Evolutionary conservation across 139 green algal genomes (phyloP).

Genomic region (Axilococcus clingmanii): DNA sequence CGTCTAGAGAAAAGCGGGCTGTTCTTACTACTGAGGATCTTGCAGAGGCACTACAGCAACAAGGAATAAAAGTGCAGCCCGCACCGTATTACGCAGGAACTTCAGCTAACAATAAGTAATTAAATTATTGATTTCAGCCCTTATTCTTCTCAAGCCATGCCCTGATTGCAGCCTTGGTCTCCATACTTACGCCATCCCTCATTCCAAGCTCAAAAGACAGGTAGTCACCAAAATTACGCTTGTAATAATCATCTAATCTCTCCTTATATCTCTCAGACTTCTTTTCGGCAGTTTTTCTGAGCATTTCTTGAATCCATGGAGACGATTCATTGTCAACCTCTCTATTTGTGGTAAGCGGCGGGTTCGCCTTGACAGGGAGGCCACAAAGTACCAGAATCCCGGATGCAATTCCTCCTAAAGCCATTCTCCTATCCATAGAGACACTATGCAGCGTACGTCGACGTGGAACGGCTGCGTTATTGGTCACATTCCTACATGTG

Average conservation of each 20-base stretch:
- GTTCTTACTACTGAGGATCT: conserved; percentile 31
- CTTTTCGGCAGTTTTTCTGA: conserved; percentile 30
- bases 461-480: too few species aligned
- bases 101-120: background rate
- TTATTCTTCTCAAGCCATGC: conserved; percentile 14
- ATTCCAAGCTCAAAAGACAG: conserved; percentile 8
- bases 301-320: conserved; percentile 25
- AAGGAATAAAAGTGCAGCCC: conserved; percentile 25
- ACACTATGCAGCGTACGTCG: too few species aligned
- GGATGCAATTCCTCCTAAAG: too few species aligned
- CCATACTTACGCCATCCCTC: background rate
- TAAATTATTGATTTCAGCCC: background rate
- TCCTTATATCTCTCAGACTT: conserved; percentile 19
- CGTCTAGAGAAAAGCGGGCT: conserved; percentile 22
- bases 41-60: conserved; percentile 29
- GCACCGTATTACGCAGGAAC: conserved; percentile 18
- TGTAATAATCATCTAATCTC: conserved; percentile 31
- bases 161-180: conserved; percentile 7
- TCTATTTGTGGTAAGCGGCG: background rate
- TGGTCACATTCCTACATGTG: too few species aligned
- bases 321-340: conserved; percentile 2
- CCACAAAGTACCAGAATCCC: too few species aligned
- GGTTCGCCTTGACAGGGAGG: too few species aligned
- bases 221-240: conserved; percentile 15
- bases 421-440: too few species aligned